These are phyloP conservation scores for Orobanche coerulescens DNA, from an alignment of 257 asterid species.

Conservation along the genomic window DNA sequence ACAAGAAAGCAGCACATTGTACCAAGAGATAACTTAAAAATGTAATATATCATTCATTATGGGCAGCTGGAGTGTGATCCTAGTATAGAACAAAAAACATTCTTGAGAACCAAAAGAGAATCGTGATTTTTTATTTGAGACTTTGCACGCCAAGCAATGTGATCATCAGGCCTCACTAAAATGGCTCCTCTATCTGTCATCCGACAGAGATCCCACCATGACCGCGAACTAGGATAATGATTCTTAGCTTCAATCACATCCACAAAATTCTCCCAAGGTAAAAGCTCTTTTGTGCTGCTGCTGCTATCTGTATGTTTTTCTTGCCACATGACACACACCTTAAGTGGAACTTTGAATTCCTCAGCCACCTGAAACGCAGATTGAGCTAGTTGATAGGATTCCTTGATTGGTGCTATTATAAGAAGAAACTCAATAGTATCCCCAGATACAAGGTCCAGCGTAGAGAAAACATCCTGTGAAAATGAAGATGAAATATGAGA, in stretches of 20 bases:
- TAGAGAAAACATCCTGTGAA: conserved; percentile 54
- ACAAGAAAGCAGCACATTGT: too few species aligned
- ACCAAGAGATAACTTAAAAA: background rate
- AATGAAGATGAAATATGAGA: background rate
- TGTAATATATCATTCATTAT: background rate
- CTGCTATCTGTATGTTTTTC: conserved; percentile 24
- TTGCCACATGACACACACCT: conserved; percentile 71
- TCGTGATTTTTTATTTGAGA: conserved; percentile 31
- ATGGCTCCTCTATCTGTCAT: conserved; percentile 70
- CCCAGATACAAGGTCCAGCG: conserved; percentile 61
- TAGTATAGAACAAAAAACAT: conserved; percentile 37
- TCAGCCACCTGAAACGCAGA: conserved; percentile 63
- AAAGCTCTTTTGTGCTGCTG: conserved; percentile 38
- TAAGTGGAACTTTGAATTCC: conserved; percentile 39
- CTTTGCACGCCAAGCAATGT: conserved; percentile 68
- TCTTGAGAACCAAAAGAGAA: conserved; percentile 40
- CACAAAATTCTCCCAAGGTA: conserved; percentile 51
- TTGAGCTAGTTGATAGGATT: conserved; percentile 59
- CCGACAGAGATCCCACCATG: conserved; percentile 89
- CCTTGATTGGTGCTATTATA: conserved; percentile 63
- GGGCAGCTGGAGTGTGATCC: conserved; percentile 27
- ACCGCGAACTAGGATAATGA: conserved; percentile 28
- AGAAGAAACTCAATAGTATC: conserved; percentile 65
- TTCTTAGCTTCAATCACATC: conserved; percentile 51
- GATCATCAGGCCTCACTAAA: conserved; percentile 92